Evolutionary conservation across 768 basidiomycete genomes (phyloP), one percentile per base, ranked within the genome.

Genomic region (Clavulina sp.): DNA sequence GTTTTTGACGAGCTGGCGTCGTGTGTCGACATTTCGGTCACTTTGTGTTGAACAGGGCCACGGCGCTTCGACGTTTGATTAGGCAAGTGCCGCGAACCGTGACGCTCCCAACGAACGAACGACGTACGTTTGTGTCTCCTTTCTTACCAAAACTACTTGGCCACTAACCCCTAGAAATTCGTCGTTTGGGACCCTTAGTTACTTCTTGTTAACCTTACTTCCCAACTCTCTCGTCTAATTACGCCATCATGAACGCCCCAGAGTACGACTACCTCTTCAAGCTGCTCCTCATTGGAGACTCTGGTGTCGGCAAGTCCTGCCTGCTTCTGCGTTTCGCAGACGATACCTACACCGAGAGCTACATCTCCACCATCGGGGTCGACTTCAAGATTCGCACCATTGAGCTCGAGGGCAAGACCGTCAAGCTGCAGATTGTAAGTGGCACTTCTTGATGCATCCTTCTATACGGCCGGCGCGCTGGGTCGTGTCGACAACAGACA

Each of bases 351-450:
- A 95, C 93, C 49, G 89, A 93, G 65, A 88, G 84, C 60, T 96
- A 93, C 68, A 92, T 97, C 64, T 85, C 82, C 54, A 96, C 93
- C 34, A 97, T 96, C 67, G 95, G 95, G 58, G 89, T 96, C 53
- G 91, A 95, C 72, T 95, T 95, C 72, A 93, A 92, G 81, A 96
- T 97, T 70, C 78, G 93, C 55, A 97, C 93, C 32, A 96, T 97
- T 68, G 93, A 97, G 66, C 74, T 97, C 51, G 93, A 97, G 62
- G 93, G 93, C 54, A 95, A 95, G 81, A 87, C 86, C 1, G 87
- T 96, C 66, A 97, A 96, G 68, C 76, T 97, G 54, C 93, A 97
- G 70, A 97, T 97, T 68, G 92, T 95, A 61, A 68, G 92, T 69
- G 40, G 50, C 36, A 40, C 19, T 4, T 44, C 33, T 47, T 19